A percentile compares a stretch with the other conserved stretches of the same genome.
Evolutionary conservation across 805 yeast genomes (phyloP).

Genomic region (Kodamaea hsintzibuensis): DNA sequence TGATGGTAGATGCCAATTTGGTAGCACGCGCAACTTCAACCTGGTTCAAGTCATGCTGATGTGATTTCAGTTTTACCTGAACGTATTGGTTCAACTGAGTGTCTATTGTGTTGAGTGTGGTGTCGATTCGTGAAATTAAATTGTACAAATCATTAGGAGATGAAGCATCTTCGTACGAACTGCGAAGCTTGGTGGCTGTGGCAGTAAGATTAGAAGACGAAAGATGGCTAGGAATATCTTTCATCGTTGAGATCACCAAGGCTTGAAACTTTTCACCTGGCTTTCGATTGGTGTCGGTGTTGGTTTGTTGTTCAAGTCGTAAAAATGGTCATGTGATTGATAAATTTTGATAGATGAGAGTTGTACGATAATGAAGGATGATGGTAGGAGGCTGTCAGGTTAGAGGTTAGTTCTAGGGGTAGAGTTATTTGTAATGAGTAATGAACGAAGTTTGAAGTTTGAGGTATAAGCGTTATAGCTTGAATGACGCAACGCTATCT

Average conservation of each 20-base stretch:
- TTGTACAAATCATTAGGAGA: constrained; percentile 30
- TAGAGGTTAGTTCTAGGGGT: too few relatives aligned
- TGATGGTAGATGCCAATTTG: constrained; percentile 60
- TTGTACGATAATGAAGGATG: neutral
- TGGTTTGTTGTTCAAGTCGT: neutral
- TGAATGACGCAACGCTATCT: too few relatives aligned
- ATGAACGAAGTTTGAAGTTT: too few relatives aligned
- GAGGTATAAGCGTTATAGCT: too few relatives aligned
- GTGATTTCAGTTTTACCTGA: constrained; percentile 26
- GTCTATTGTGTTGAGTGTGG: constrained; percentile 24
- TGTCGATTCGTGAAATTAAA: constrained; percentile 30
- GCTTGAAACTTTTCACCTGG: neutral
- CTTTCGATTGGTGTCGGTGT: neutral
- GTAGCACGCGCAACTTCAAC: constrained; percentile 59
- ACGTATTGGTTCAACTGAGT: constrained; percentile 26
- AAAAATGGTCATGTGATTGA: neutral
- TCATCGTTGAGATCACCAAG: neutral
- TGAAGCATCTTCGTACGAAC: constrained; percentile 1
- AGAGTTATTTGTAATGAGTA: too few relatives aligned
- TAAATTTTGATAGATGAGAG: neutral
- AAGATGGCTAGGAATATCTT: neutral
- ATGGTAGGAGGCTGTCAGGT: too few relatives aligned
- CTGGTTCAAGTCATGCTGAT: constrained; percentile 41
- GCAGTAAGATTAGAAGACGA: neutral
- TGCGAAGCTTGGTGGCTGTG: neutral